phyloP scores from a whole-genome alignment of 768 basidiomycete genomes.

The Serendipita sp. region DNA sequence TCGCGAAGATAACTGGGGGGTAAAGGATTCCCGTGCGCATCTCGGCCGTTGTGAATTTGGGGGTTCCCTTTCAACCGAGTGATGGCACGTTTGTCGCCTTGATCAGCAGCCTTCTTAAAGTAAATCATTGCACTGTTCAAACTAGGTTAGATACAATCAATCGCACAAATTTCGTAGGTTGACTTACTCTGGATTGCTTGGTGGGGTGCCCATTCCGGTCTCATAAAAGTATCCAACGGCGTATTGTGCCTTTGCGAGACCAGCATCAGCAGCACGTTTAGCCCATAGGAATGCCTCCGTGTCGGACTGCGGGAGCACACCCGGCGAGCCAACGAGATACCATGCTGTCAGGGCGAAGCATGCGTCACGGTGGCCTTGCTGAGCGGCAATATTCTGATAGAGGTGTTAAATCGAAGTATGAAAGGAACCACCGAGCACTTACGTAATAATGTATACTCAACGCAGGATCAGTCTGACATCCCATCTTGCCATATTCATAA shows the following conservation, averaged over 20 bases:
- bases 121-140: slow-evolving; percentile 46
- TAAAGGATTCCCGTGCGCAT: slow-evolving; percentile 41
- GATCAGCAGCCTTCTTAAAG: slow-evolving; percentile 82
- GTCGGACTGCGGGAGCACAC: slow-evolving; percentile 93
- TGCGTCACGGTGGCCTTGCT: slow-evolving; percentile 90
- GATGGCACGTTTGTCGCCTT: slow-evolving; percentile 83
- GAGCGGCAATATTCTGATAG: slow-evolving; percentile 84
- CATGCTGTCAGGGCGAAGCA: slow-evolving; percentile 97
- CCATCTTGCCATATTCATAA: slow-evolving; percentile 98
- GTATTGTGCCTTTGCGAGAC: slow-evolving; percentile 90
- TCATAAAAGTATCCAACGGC: slow-evolving; percentile 96
- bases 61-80: slow-evolving; percentile 50
- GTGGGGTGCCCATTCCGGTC: slow-evolving; percentile 72
- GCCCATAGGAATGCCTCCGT: slow-evolving; percentile 98
- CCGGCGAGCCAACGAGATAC: slow-evolving; percentile 97
- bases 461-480: slow-evolving; percentile 92
- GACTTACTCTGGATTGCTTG: slow-evolving; percentile 50
- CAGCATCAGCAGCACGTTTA: slow-evolving; percentile 82
- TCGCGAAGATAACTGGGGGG: slow-evolving; percentile 42
- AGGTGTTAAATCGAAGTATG: slow-evolving; percentile 5
- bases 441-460: slow-evolving; percentile 98
- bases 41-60: slow-evolving; percentile 34
- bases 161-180: slow-evolving; percentile 8
- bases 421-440: slow-evolving; percentile 22
- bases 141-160: neutral